These are phyloP conservation scores for Xanthoconium stramineum DNA, from an alignment of 768 basidiomycete genomes.

Conservation along the genomic window DNA sequence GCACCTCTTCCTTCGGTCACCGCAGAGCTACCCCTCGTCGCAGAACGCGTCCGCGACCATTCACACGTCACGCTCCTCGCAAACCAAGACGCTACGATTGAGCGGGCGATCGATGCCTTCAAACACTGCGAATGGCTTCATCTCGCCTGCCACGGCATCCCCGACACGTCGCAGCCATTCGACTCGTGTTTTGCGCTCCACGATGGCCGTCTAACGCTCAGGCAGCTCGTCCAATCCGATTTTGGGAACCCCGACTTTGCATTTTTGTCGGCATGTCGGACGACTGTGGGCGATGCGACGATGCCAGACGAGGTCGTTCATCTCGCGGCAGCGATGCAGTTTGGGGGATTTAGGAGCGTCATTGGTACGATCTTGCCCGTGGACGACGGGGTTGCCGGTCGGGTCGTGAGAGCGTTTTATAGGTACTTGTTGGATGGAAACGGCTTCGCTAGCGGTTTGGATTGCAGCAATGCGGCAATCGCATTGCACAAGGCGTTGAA, in stretches of 20 bases:
- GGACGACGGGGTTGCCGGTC: slow-evolving; percentile 6
- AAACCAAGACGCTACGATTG: slow-evolving; percentile 2
- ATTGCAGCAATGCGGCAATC: neutral
- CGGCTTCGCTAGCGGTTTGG: neutral
- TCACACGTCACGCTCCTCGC: neutral
- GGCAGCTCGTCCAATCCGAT: neutral
- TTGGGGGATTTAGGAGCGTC: slow-evolving; percentile 20
- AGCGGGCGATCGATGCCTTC: slow-evolving; percentile 1
- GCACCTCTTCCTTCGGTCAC: neutral
- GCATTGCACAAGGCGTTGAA: slow-evolving; percentile 1
- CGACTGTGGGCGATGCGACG: slow-evolving; percentile 15
- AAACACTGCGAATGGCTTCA: slow-evolving; percentile 19
- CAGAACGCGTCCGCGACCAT: neutral
- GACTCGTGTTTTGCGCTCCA: slow-evolving; percentile 10
- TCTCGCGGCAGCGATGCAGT: neutral
- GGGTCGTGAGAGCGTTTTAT: slow-evolving; percentile 8
- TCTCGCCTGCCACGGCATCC: slow-evolving; percentile 26
- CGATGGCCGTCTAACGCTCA: slow-evolving; percentile 7
- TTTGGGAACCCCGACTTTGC: slow-evolving; percentile 3
- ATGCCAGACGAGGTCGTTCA: slow-evolving; percentile 22
- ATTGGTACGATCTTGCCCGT: slow-evolving; percentile 23
- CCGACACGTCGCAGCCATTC: slow-evolving; percentile 5
- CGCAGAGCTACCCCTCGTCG: slow-evolving; percentile 9
- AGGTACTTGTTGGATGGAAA: neutral
- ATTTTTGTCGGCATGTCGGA: slow-evolving; percentile 27